Conservation (phyloP, 2,329 filamentous ascomycete species). For the Sporothrix brunneoviolacea region DNA sequence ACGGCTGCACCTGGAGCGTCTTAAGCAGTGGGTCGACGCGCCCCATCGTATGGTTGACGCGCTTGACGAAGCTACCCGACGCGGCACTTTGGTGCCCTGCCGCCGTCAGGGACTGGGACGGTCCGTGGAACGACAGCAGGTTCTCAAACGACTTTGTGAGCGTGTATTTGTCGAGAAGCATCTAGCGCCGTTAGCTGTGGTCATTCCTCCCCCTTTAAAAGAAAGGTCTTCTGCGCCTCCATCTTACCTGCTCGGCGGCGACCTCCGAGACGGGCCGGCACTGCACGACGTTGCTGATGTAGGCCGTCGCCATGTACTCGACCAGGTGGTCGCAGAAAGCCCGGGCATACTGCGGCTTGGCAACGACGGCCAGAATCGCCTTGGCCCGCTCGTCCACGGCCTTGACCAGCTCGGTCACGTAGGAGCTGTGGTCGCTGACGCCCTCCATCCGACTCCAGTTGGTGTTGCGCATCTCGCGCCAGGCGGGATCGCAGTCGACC, state of each 20-base stretch:
- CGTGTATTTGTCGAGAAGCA: conserved; percentile 92
- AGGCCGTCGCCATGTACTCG: conserved; percentile 72
- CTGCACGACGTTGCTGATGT: conserved; percentile 77
- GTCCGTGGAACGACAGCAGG: conserved; percentile 59
- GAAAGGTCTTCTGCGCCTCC: conserved; percentile 39
- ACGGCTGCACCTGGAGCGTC: conserved; percentile 87
- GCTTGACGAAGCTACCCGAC: conserved; percentile 66
- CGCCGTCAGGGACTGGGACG: conserved; percentile 26
- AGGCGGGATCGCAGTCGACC: conserved; percentile 72
- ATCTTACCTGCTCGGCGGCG: conserved; percentile 91
- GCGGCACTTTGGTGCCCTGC: conserved; percentile 27
- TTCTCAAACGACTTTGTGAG: conserved; percentile 72
- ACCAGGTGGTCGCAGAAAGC: conserved; percentile 96
- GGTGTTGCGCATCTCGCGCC: conserved; percentile 96
- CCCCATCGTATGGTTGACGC: conserved; percentile 75
- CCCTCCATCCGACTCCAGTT: conserved; percentile 91
- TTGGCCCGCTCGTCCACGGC: conserved; percentile 64
- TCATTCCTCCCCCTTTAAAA: neutral
- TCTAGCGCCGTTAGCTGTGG: conserved; percentile 50
- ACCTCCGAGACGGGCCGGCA: conserved; percentile 89
- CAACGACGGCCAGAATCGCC: conserved; percentile 69
- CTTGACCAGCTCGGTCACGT: conserved; percentile 73
- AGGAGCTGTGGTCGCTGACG: conserved; percentile 89
- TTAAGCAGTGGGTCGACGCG: conserved; percentile 91
- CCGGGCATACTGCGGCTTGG: conserved; percentile 88